A percentile compares a stretch with the other conserved stretches of the same genome.
phyloP scores from a whole-genome alignment of 257 asterid species.

The Solanum boliviense region DNA sequence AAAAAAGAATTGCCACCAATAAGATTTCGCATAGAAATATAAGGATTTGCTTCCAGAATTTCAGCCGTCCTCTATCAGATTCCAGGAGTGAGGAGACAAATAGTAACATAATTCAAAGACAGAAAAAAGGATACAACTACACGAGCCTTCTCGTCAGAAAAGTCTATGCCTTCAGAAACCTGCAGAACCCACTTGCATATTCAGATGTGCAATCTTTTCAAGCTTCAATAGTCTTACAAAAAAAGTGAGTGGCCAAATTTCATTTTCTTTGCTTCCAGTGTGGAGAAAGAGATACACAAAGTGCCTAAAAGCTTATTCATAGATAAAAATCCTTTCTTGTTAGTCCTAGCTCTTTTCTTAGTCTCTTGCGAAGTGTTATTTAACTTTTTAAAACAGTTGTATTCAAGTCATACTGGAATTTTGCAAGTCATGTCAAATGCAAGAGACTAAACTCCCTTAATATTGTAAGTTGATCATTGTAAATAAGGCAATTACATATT shows the following conservation, averaged over 20 bases:
- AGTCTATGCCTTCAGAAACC: conserved; percentile 99
- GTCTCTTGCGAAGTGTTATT: neutral
- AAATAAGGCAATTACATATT: neutral
- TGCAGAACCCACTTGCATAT: conserved; percentile 22
- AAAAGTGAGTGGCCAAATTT: neutral
- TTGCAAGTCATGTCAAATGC: neutral
- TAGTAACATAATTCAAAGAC: conserved; percentile 1
- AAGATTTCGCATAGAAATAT: neutral
- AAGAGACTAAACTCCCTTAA: neutral
- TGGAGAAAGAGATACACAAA: neutral
- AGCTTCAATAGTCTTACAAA: neutral
- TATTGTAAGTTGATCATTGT: neutral
- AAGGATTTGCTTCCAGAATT: neutral
- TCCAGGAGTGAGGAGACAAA: neutral
- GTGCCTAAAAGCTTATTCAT: neutral
- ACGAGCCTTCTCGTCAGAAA: conserved; percentile 93
- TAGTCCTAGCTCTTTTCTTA: neutral
- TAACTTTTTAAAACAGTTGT: neutral
- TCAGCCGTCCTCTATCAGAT: neutral
- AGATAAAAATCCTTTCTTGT: neutral
- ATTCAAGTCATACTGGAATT: neutral
- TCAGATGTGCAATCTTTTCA: neutral
- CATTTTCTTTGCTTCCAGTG: neutral
- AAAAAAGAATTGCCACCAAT: neutral
- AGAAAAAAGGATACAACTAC: conserved; percentile 80